These are phyloP conservation scores for Pythium brassicae DNA, from an alignment of 352 stramenopile species.

Conservation along the genomic window DNA sequence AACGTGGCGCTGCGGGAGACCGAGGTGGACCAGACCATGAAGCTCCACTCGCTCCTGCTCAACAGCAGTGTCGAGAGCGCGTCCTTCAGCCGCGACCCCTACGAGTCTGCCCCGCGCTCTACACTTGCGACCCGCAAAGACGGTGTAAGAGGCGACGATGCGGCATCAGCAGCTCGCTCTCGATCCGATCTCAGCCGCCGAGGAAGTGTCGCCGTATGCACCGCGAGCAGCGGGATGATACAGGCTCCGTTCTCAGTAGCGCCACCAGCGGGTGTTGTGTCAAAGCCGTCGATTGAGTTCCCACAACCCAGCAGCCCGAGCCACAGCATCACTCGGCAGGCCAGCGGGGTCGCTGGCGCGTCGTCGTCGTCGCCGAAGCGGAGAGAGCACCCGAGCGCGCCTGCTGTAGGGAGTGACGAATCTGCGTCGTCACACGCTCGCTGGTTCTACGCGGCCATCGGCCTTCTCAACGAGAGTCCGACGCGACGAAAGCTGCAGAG, in stretches of 20 bases:
- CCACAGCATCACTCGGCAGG: neutral
- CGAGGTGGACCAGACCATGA: conserved; percentile 44
- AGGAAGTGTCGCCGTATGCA: neutral
- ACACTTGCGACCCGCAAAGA: neutral
- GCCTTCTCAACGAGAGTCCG: neutral
- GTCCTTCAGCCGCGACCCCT: too few relatives aligned
- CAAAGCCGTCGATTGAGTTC: too few relatives aligned
- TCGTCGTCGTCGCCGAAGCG: conserved; percentile 6
- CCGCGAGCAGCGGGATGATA: neutral
- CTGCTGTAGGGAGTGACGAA: neutral
- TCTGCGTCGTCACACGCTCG: neutral
- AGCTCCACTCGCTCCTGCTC: conserved; percentile 37
- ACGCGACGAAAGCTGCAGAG: neutral
- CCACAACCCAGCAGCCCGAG: neutral
- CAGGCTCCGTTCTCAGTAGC: neutral
- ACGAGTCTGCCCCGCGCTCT: neutral
- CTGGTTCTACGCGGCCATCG: conserved; percentile 8
- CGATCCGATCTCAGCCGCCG: neutral
- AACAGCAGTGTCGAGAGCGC: conserved; percentile 10
- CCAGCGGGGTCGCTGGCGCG: neutral
- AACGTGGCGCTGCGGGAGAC: conserved; percentile 45
- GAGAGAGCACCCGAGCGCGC: neutral
- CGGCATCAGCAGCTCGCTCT: too few relatives aligned
- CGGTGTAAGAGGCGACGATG: neutral
- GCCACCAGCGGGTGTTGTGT: too few relatives aligned